phyloP scores from a whole-genome alignment of 2,329 filamentous ascomycete genomes.

The Fusarium tricinctum region DNA sequence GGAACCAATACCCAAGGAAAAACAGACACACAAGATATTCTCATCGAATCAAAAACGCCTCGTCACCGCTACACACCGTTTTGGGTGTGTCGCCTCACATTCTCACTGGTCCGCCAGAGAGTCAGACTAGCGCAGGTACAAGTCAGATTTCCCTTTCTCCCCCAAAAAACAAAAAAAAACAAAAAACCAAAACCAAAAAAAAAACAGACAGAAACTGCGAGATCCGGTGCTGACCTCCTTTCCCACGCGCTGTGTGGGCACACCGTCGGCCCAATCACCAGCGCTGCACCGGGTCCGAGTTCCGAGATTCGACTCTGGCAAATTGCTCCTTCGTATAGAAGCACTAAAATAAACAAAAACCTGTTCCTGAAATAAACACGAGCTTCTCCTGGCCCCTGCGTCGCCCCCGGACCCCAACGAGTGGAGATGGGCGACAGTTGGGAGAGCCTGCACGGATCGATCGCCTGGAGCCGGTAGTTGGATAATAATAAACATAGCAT shows the following conservation, averaged over 20 bases:
- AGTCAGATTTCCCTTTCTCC: background rate
- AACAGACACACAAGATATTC: background rate
- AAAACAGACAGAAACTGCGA: background rate
- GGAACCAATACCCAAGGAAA: background rate
- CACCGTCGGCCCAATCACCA: background rate
- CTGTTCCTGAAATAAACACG: constrained; percentile 32
- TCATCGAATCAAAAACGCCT: background rate
- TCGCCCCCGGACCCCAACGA: background rate
- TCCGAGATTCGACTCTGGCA: constrained; percentile 13
- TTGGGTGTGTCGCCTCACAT: background rate
- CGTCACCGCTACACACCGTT: background rate
- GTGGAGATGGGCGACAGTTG: background rate
- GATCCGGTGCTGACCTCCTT: background rate
- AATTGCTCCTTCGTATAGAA: constrained; percentile 29
- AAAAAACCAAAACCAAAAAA: too few relatives aligned
- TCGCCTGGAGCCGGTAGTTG: constrained; percentile 7
- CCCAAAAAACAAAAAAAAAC: too few relatives aligned
- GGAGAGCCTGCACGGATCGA: constrained; percentile 4
- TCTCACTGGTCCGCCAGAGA: background rate
- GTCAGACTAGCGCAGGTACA: constrained; percentile 16
- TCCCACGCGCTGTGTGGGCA: background rate
- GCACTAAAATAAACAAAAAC: background rate
- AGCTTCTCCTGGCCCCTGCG: constrained; percentile 17
- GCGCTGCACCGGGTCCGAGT: constrained; percentile 7
- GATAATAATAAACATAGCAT: background rate